Base-by-base conservation (phyloP, 345 rosid genomes). In the Citrus hindsii region DNA sequence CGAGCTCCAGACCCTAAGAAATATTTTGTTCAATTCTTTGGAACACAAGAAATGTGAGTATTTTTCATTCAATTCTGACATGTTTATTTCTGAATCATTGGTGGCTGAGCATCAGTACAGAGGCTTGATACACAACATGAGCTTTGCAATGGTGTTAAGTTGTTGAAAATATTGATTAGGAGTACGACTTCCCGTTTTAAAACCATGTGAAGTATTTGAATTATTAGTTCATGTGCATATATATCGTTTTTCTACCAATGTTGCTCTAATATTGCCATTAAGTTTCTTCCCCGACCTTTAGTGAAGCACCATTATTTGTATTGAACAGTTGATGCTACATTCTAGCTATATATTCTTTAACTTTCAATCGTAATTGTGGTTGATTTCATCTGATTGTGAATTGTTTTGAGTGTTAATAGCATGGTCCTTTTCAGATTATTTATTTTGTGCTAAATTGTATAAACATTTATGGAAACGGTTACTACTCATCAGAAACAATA, bases 41-140 rank as follows among this genome's bases (percentile, higher is more conserved):
- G 99, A 82, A 95, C 99, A 35, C 78, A 87, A 78, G 98, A 95
- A 87, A 93, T 95, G 98, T 95, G 83, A 91, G 98, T 85, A 61
- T 33, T 67, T 53, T 37, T 77, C 42, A 51, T 80, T 33, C 55
- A 35, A 28, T 67, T 8, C 53, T 48, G 48, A 37, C 24, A 46
- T 59, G n/a, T 61, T 73, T 75, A 33, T 25, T 73, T 56, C 12
- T 63, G 38, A 30, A 38, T 71, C 61, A 14, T 16, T 58, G 71
- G 53, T 67, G 56, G 58, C 51, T 59, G 27, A 28, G 14, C 37
- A 14, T 38, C 7, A 8, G 12, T 32, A 2, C 37, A 73, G 53
- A 18, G 60, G 28, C 9, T 13, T 74, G 70, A 18, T 73, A 35
- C 1, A 37, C 14, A 56, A 4, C 22, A 10, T 71, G 28, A 30